Conservation (phyloP, 176 grass and related monocot species). For the Cymbopogon citratus region DNA sequence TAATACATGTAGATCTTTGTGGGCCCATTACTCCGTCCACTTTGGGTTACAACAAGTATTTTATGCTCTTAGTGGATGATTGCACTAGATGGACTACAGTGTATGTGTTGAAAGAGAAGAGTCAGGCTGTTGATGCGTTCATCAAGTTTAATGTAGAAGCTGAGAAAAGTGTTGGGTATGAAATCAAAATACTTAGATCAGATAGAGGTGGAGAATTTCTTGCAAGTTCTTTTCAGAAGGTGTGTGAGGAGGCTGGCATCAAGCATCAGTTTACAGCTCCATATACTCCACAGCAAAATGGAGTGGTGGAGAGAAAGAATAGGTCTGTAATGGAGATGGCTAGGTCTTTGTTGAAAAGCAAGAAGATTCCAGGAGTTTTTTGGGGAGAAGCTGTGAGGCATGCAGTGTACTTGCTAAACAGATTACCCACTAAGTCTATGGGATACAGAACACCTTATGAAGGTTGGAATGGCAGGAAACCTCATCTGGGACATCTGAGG, state of each 20-base stretch:
- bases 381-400: neutral
- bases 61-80: no score
- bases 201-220: neutral
- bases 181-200: neutral
- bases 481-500: accelerated
- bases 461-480: neutral
- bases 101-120: no score
- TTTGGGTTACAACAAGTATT: no score
- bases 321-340: neutral
- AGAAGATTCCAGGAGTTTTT: neutral
- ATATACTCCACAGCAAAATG: neutral
- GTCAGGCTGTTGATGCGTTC: no score
- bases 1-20: no score
- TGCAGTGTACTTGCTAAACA: neutral
- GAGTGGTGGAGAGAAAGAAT: neutral
- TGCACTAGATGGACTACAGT: no score
- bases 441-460: neutral
- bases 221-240: accelerated
- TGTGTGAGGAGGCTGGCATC: neutral
- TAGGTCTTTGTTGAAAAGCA: neutral
- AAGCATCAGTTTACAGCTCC: neutral
- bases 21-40: no score
- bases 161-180: accelerated
- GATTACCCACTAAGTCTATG: neutral
- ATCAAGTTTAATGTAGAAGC: no score